A percentile compares a stretch with the other conserved stretches of the same genome.
phyloP scores from a whole-genome alignment of 495 filamentous ascomycete species.

The Aspergillus nanangensis region DNA sequence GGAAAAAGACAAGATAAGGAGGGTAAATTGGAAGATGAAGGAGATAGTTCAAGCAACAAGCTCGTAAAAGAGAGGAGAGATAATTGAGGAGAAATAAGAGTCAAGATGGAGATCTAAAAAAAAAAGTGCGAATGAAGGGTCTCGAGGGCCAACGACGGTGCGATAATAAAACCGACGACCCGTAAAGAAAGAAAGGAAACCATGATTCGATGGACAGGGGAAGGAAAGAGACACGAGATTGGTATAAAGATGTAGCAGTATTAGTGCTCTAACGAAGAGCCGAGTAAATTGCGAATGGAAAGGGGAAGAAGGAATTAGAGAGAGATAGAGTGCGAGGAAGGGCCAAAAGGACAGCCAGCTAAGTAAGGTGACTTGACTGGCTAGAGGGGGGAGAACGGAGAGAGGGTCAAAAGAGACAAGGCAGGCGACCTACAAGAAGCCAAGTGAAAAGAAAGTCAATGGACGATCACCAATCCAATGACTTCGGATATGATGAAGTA shows the following conservation, averaged over 20 bases:
- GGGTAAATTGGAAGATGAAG: no score
- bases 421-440: slow-evolving; percentile 48
- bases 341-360: slow-evolving; percentile 11
- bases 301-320: slow-evolving; percentile 9
- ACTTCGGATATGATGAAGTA: slow-evolving; percentile 11
- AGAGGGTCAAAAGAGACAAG: slow-evolving; percentile 11
- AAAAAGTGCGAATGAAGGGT: slow-evolving; percentile 12
- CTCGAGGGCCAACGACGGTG: slow-evolving; percentile 20
- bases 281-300: slow-evolving; percentile 5
- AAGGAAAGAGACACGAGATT: slow-evolving; percentile 9
- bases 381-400: background rate
- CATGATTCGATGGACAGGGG: slow-evolving; percentile 14
- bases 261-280: background rate
- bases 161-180: slow-evolving; percentile 14
- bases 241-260: slow-evolving; percentile 3
- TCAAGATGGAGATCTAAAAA: slow-evolving; percentile 2
- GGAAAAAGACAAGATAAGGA: slow-evolving; percentile 17
- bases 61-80: slow-evolving; percentile 7
- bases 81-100: slow-evolving; percentile 12
- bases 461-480: slow-evolving; percentile 11
- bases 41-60: no score
- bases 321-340: slow-evolving; percentile 12
- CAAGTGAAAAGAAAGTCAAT: slow-evolving; percentile 21
- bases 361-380: background rate
- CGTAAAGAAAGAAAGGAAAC: slow-evolving; percentile 12